Evolutionary conservation across 2,329 filamentous ascomycete genomes (phyloP), one percentile per base, ranked within the genome.

Genomic region (Lasiodiplodia hormozganensis): DNA sequence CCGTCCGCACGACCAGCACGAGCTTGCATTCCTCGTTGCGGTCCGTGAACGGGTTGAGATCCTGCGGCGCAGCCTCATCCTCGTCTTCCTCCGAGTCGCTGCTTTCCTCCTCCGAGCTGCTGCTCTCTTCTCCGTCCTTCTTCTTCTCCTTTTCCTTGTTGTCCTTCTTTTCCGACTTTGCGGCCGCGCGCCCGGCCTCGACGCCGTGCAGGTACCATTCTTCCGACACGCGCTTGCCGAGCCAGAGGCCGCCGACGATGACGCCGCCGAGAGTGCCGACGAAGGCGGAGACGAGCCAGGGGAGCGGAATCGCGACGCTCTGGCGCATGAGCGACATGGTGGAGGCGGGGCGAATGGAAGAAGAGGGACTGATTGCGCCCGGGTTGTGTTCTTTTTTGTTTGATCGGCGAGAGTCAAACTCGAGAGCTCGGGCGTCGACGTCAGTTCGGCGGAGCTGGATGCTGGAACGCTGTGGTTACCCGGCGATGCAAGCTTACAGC

Each of bases 1-100:
- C 96, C 21, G 93, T 97, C 77, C 96, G 85, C 67, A 98, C 95
- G 4, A 97, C 93, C 40, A 99, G 84, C 16, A 97, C 93, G 69
- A 98, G 85, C 83, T 98, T 98, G 84, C 95, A 97, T 80, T 97
- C 94, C 80, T 97, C 94, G 28, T 83, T 85, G 62, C 53, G 60
- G 23, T 74, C 79, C 14, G 77, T 78, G 70, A 87, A 89, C 10
- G 80, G 76, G 52, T 76, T 78, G 70, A 76, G 76, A 79, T 82
- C 74, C 82, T 81, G 75, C 25, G 6, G 25, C 11, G 40, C 51
- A 21, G 28, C 62, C 6, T 49, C 31, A 23, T 47, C 38, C 11
- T n/a, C 62, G 28, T 69, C 82, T 78, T 82, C 74, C 49, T 71
- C 72, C 38, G 76, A 74, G 57, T 76, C 74, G 25, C 85, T 74